Evolutionary conservation across 2,329 filamentous ascomycete genomes (phyloP), one percentile per base, ranked within the genome.

Genomic region (Thermoascus crustaceus): DNA sequence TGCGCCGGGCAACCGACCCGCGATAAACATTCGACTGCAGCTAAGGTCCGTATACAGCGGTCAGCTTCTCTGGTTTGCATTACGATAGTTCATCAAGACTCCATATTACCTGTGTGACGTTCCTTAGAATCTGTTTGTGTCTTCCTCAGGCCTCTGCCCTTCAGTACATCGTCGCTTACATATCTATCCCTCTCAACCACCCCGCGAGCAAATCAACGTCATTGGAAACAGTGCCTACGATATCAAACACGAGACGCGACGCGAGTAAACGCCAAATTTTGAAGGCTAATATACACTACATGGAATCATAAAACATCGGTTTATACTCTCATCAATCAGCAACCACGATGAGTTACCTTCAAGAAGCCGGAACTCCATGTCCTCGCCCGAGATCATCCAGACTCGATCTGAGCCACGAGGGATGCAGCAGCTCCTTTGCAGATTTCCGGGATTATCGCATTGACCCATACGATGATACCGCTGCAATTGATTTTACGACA

Each of bases 401-500:
- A 20, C 32, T 44, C 23, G 26, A 43, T 18, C 41, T 39, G 25
- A 43, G 40, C 32, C 43, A 39, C 25, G 38, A 42, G 10, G 39
- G n/a, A n/a, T 9, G 39, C 23, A 48, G 36, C 33, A 42, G 45
- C 33, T 37, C 47, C 3, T 46, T 52, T 18, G 41, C 45, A 30
- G 50, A 43, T 32, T 39, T 52, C 6, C 48, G 51, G 45, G 47
- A 55, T 16, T 49, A 47, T 16, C 48, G 48, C 20, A 35, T 47
- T 17, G 42, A 41, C 20, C 29, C 35, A 33, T 45, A 50, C 7
- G 60, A 64, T n/a, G 47, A 56, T 10, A 66, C 63, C 0, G 51
- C 41, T 4, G 54, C 58, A 11, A 45, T 66, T 14, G 60, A 67
- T 5, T 66, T 61, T 40, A 66, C 62, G 3, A 59, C 57, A 8